These are phyloP conservation scores for Debaryomyces psychrophilus DNA, from an alignment of 1,139 yeast species.

Conservation along the genomic window DNA sequence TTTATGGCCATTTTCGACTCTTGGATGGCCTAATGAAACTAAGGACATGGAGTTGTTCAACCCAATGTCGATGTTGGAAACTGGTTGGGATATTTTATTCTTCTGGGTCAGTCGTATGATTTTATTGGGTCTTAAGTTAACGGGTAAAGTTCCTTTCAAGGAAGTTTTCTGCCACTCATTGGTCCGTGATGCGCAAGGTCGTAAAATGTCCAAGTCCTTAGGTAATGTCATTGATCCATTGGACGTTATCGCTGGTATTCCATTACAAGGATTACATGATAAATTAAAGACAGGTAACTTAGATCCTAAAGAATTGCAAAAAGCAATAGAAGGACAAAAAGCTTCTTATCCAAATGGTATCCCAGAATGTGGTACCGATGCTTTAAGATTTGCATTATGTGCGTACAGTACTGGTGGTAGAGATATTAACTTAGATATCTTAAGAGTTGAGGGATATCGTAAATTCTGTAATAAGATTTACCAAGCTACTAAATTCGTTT, in stretches of 20 bases:
- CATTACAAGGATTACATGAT: conserved; percentile 77
- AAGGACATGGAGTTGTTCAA: conserved; percentile 75
- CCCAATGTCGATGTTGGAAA: conserved; percentile 93
- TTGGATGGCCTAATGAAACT: conserved; percentile 92
- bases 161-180: conserved; percentile 98
- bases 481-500: conserved; percentile 97
- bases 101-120: conserved; percentile 99
- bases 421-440: conserved; percentile 92
- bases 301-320: conserved; percentile 85
- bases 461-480: conserved; percentile 99
- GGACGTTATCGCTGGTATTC: conserved; percentile 89
- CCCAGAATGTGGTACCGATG: conserved; percentile 99
- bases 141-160: conserved; percentile 89
- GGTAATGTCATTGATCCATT: conserved; percentile 97
- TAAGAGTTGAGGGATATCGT: conserved; percentile 98
- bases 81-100: conserved; percentile 99
- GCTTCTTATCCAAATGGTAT: conserved; percentile 94
- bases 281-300: conserved; percentile 80
- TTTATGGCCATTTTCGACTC: conserved; percentile 94
- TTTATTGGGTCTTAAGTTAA: conserved; percentile 83
- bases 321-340: conserved; percentile 87
- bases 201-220: conserved; percentile 96
- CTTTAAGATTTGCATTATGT: conserved; percentile 95
- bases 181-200: conserved; percentile 98
- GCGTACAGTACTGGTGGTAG: conserved; percentile 99